Percentiles rank a stretch among this genome's conserved stretches.
Conservation (phyloP, 2,329 filamentous ascomycete species). For the Pseudogymnoascus sp. region DNA sequence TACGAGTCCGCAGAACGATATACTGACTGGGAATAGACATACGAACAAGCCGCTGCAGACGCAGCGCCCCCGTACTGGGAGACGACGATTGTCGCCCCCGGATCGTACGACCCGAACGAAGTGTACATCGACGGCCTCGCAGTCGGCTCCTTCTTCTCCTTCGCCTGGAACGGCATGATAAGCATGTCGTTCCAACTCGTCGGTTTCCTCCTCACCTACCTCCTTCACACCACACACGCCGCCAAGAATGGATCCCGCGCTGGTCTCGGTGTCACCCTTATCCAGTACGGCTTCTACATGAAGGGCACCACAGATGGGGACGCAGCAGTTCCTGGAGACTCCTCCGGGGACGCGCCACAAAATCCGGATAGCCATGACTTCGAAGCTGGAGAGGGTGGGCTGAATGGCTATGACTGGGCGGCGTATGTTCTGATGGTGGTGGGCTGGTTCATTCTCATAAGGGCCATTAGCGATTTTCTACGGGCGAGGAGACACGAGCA, state of each 20-base stretch:
- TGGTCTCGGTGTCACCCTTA: slow-evolving; percentile 86
- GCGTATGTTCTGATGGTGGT: slow-evolving; percentile 93
- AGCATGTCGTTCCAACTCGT: slow-evolving; percentile 96
- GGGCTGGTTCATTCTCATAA: slow-evolving; percentile 95
- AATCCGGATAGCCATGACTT: slow-evolving; percentile 91
- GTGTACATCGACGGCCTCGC: slow-evolving; percentile 96
- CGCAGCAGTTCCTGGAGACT: slow-evolving; percentile 36
- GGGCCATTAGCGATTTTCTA: slow-evolving; percentile 86
- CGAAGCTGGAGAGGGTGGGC: slow-evolving; percentile 45
- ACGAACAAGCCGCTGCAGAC: slow-evolving; percentile 96
- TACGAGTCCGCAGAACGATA: slow-evolving; percentile 12
- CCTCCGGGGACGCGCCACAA: slow-evolving; percentile 60
- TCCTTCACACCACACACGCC: slow-evolving; percentile 94
- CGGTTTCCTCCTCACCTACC: slow-evolving; percentile 94
- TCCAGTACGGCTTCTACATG: slow-evolving; percentile 97
- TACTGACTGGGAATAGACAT: slow-evolving; percentile 53
- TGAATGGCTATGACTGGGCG: slow-evolving; percentile 76
- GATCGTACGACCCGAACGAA: slow-evolving; percentile 81
- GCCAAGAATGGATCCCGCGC: slow-evolving; percentile 96
- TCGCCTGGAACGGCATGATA: slow-evolving; percentile 91
- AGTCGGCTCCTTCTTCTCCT: slow-evolving; percentile 79
- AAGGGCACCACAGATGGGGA: slow-evolving; percentile 49
- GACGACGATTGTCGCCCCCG: slow-evolving; percentile 91
- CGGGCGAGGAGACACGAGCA: slow-evolving; percentile 85
- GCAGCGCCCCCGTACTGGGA: slow-evolving; percentile 98